Conservation (phyloP, 2,329 filamentous ascomycete species). For the Alternaria triticimaculans region DNA sequence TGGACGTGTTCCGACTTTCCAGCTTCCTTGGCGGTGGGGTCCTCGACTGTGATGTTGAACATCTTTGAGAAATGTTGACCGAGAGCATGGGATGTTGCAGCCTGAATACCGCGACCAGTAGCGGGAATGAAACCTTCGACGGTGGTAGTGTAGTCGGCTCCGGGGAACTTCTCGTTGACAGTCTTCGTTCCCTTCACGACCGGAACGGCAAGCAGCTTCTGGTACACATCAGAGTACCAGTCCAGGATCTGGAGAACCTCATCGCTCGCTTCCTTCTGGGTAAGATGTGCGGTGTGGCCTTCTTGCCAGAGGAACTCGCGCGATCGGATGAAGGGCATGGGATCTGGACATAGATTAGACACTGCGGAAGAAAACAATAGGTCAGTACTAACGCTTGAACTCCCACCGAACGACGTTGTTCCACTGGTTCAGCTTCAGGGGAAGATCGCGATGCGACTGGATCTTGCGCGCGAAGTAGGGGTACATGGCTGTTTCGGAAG, state of each 20-base stretch:
- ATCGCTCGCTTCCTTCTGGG: slow-evolving; percentile 77
- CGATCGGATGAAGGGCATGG: slow-evolving; percentile 78
- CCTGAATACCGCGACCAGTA: slow-evolving; percentile 95
- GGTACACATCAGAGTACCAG: slow-evolving; percentile 89
- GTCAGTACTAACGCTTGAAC: slow-evolving; percentile 69
- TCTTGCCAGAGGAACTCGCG: slow-evolving; percentile 99
- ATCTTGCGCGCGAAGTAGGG: slow-evolving; percentile 98
- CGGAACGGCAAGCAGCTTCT: slow-evolving; percentile 90
- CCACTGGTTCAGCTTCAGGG: slow-evolving; percentile 96
- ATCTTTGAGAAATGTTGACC: slow-evolving; percentile 99
- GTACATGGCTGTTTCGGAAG: slow-evolving; percentile 86
- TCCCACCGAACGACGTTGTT: slow-evolving; percentile 96
- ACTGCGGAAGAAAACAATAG: too few relatives aligned
- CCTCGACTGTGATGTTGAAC: slow-evolving; percentile 97
- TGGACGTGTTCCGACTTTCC: slow-evolving; percentile 73
- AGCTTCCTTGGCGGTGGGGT: slow-evolving; percentile 71
- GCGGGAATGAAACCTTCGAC: slow-evolving; percentile 96
- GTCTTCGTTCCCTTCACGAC: slow-evolving; percentile 95
- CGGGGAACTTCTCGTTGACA: slow-evolving; percentile 97
- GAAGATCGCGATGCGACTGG: slow-evolving; percentile 91
- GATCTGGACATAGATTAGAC: slow-evolving; percentile 35
- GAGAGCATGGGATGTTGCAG: slow-evolving; percentile 90
- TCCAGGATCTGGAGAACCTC: slow-evolving; percentile 95
- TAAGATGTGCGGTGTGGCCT: slow-evolving; percentile 91
- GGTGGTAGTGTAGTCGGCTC: slow-evolving; percentile 94